phyloP scores from a whole-genome alignment of 2,329 filamentous ascomycete genomes.

The Aureobasidium uvarum region DNA sequence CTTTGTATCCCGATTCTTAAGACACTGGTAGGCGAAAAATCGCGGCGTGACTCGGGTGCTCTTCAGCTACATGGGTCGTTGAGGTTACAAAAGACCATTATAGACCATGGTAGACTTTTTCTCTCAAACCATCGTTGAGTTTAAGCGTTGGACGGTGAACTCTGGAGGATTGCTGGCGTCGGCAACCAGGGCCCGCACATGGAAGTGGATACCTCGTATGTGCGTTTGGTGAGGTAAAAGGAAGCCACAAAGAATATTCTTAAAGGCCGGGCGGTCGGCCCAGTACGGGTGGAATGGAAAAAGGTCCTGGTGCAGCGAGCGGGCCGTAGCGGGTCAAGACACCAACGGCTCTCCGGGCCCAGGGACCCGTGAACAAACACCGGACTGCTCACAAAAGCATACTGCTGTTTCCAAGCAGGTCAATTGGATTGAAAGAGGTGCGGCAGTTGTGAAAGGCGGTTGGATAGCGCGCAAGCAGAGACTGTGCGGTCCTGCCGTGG shows the following conservation, averaged over 20 bases:
- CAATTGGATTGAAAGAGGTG: background rate
- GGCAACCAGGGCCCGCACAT: background rate
- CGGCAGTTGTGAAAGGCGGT: slow-evolving; percentile 3
- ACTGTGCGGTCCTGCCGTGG: background rate
- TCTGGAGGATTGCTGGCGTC: slow-evolving; percentile 2
- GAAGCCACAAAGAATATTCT: slow-evolving; percentile 18
- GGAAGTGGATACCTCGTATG: slow-evolving; percentile 9
- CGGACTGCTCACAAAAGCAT: background rate
- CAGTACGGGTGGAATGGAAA: background rate
- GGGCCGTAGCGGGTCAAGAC: slow-evolving; percentile 2
- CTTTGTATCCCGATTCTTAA: background rate
- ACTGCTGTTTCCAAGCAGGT: background rate
- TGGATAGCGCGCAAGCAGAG: background rate
- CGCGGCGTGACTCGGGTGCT: background rate
- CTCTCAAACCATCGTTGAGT: background rate
- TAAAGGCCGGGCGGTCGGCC: background rate
- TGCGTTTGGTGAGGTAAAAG: background rate
- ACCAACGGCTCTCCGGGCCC: background rate
- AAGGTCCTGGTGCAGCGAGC: background rate
- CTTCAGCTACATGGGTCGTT: background rate
- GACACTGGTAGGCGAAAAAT: background rate
- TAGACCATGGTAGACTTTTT: background rate
- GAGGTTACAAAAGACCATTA: background rate
- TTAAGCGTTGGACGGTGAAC: background rate
- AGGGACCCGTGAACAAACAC: slow-evolving; percentile 6